phyloP scores from a whole-genome alignment of 106 monocot genomes.

The Dioscorea alata region DNA sequence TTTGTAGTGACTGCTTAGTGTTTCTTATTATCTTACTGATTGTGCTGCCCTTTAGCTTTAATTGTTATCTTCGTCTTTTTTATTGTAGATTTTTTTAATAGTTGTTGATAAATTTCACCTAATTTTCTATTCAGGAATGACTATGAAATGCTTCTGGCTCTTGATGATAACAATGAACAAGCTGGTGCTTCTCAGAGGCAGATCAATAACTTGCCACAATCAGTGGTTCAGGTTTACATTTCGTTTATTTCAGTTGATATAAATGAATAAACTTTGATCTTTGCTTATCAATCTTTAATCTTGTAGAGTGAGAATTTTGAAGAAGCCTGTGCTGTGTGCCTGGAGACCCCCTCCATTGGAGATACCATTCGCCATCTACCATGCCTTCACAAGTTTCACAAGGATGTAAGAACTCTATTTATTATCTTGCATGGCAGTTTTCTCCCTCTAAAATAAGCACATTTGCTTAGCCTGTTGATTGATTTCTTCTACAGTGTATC shows the following conservation, averaged over 20 bases:
- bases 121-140: conserved; percentile 35
- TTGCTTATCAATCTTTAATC: not conserved
- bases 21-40: too few relatives aligned
- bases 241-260: too few relatives aligned
- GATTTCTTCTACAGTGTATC: conserved; percentile 62
- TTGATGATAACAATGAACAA: conserved; percentile 60
- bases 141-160: conserved; percentile 54
- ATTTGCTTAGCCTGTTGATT: not conserved
- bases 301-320: conserved; percentile 15
- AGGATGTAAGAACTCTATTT: not conserved
- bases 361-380: conserved; percentile 2
- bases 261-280: not conserved
- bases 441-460: not conserved
- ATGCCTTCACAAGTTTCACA: conserved; percentile 8
- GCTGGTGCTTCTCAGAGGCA: conserved; percentile 54
- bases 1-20: too few relatives aligned
- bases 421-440: not conserved
- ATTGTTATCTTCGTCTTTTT: too few relatives aligned
- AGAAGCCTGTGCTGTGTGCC: conserved; percentile 9
- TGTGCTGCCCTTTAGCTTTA: too few relatives aligned
- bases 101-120: not conserved
- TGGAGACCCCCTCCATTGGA: not conserved
- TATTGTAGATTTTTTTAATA: not conserved
- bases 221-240: conserved; percentile 53
- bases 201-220: conserved; percentile 74